Percentiles rank a stretch among this genome's conserved stretches.
These are phyloP conservation scores for Yarrowia osloensis DNA, from an alignment of 805 yeast genomes.

Conservation along the genomic window DNA sequence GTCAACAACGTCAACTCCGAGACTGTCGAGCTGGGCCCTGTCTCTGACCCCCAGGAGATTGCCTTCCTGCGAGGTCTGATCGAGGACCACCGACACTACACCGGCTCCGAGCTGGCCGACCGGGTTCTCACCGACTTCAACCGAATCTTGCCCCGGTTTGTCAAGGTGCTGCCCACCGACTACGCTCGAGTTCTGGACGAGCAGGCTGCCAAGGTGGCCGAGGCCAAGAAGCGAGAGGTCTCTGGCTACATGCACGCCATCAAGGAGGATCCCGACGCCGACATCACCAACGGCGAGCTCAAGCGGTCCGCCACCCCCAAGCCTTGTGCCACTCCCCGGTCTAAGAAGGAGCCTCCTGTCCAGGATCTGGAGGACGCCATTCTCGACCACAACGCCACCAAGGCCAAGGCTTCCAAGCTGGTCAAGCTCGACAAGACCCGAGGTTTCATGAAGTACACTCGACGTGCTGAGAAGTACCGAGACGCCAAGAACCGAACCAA, in stretches of 20 bases:
- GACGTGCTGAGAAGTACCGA: constrained; percentile 86
- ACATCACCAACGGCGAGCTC: constrained; percentile 87
- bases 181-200: constrained; percentile 85
- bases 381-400: constrained; percentile 64
- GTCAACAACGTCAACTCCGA: constrained; percentile 75
- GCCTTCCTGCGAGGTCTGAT: constrained; percentile 90
- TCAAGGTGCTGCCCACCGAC: constrained; percentile 89
- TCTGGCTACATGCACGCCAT: constrained; percentile 62
- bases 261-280: constrained; percentile 81
- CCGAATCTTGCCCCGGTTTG: constrained; percentile 82
- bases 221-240: constrained; percentile 66
- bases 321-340: constrained; percentile 32
- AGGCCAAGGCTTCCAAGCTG: constrained; percentile 59
- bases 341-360: constrained; percentile 71
- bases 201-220: constrained; percentile 65
- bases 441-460: constrained; percentile 92
- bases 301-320: constrained; percentile 49
- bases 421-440: constrained; percentile 72
- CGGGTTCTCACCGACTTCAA: constrained; percentile 82
- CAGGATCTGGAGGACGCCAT: constrained; percentile 89
- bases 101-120: constrained; percentile 87
- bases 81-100: constrained; percentile 94
- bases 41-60: constrained; percentile 86
- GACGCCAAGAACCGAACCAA: constrained; percentile 69
- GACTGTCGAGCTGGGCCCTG: constrained; percentile 74